Evolutionary conservation across 2,329 filamentous ascomycete genomes (phyloP).

Genomic region (Pseudogymnoascus sp.): DNA sequence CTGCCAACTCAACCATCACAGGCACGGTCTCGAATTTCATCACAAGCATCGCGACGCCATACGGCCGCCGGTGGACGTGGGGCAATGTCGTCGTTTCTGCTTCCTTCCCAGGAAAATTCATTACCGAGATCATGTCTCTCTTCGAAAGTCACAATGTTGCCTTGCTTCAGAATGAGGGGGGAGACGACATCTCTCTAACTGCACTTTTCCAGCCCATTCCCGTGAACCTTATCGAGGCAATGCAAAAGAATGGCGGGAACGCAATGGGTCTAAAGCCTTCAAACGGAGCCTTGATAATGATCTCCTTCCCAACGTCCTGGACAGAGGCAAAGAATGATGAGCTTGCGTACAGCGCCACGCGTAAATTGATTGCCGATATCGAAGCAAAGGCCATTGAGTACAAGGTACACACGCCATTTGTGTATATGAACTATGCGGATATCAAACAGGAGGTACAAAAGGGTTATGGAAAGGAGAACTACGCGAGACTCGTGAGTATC

Average conservation of each 20-base stretch:
- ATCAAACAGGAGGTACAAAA: constrained; percentile 34
- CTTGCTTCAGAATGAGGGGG: not conserved
- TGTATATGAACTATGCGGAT: constrained; percentile 41
- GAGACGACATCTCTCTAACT: not conserved
- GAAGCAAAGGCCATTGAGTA: not conserved
- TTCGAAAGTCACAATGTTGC: not conserved
- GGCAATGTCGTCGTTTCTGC: not conserved
- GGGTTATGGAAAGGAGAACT: constrained; percentile 36
- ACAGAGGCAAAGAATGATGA: not conserved
- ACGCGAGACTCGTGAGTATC: constrained; percentile 26
- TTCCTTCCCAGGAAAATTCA: not conserved
- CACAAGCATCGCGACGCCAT: not conserved
- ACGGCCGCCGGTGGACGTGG: not conserved
- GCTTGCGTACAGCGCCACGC: not conserved
- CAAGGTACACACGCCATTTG: constrained; percentile 10
- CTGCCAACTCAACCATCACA: not conserved
- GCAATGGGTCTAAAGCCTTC: not conserved
- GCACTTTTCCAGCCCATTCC: not conserved
- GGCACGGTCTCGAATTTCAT: not conserved
- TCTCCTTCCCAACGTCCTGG: not conserved
- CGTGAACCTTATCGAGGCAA: not conserved
- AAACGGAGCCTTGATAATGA: constrained; percentile 6
- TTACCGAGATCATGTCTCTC: not conserved
- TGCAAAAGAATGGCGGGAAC: not conserved
- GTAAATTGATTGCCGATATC: not conserved